Percentiles rank a stretch among this genome's conserved stretches.
phyloP scores from a whole-genome alignment of 352 stramenopile genomes.

The Phytophthora citrophthora region DNA sequence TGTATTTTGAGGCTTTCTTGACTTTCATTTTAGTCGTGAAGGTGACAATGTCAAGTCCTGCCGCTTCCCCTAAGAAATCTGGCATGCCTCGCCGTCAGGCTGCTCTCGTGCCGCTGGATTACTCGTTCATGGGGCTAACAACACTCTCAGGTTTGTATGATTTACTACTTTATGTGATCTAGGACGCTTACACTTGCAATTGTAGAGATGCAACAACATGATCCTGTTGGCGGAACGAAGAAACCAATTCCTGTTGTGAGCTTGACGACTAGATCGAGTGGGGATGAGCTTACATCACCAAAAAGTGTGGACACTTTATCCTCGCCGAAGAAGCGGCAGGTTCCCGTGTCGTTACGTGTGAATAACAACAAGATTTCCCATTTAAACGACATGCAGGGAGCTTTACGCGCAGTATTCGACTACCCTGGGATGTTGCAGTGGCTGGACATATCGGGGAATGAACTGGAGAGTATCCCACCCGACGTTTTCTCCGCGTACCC shows the following conservation, averaged over 20 bases:
- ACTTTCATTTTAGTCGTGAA: not conserved
- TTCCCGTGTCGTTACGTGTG: slow-evolving; percentile 52
- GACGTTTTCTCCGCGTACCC: slow-evolving; percentile 52
- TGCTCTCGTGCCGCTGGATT: slow-evolving; percentile 52
- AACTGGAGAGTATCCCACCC: slow-evolving; percentile 39
- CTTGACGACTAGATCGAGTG: not conserved
- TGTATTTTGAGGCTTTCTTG: slow-evolving; percentile 23
- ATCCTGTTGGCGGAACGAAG: slow-evolving; percentile 65
- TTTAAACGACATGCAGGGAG: slow-evolving; percentile 60
- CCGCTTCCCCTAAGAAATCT: slow-evolving; percentile 13
- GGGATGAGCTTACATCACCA: slow-evolving; percentile 8
- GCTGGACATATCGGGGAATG: slow-evolving; percentile 72
- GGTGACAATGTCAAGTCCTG: slow-evolving; percentile 1
- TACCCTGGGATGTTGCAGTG: slow-evolving; percentile 59
- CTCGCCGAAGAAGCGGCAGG: slow-evolving; percentile 13
- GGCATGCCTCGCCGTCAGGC: slow-evolving; percentile 19
- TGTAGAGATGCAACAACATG: slow-evolving; percentile 65
- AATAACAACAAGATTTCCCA: slow-evolving; percentile 73
- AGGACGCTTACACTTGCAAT: not conserved
- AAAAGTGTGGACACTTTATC: not conserved
- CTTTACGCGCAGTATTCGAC: slow-evolving; percentile 56
- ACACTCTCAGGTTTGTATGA: slow-evolving; percentile 50
- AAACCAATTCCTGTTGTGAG: slow-evolving; percentile 22
- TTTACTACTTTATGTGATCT: not conserved
- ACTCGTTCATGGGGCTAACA: slow-evolving; percentile 73